Base-by-base conservation (phyloP, 176 grass and related monocot genomes). In the Bromus sterilis region DNA sequence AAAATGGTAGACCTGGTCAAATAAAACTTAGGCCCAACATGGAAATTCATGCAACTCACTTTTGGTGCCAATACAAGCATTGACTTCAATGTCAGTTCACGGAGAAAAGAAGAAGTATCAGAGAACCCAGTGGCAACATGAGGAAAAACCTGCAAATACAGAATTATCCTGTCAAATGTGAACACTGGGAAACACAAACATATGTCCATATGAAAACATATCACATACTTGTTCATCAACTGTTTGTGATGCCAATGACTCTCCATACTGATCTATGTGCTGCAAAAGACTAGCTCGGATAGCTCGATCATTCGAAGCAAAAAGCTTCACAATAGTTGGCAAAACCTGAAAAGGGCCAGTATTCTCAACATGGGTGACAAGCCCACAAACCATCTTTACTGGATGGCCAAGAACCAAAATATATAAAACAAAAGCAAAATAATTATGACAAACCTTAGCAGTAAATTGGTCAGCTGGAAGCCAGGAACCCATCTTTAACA, bases 261-360 rank as follows among this genome's bases (percentile, higher is more conserved):
- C 97, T 36, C 97, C 97, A 92, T 93, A 99, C 82, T 99, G 97
- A 80, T 99, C 97, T 92, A 96, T 82, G 64, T 99, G 93, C 80
- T 96, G 97, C 85, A 99, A 81, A 78, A 99, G 97, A 78, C 89
- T 89, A 90, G 91, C 97, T 90, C 97, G 87, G 82, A 99, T 96
- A 80, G 97, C 91, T 77, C 97, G 86, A 66, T 99, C 97, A 53
- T 92, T 99, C 21, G 97, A 99, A 26, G 91, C 89, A 85, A 96
- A 99, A 76, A 99, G 93, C 83, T 99, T 99, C 72, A 99, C 93
- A 86, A 99, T 91, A 64, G 97, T 99, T 39, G 93, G 97, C 79
- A 99, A 90, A 42, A 99, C 81, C 95, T 98, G 79, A 80, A 86
- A 75, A 87, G 69, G 16, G 26, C 37, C 82, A 60, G 53, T 81